Evolutionary conservation across 2,329 filamentous ascomycete genomes (phyloP), one percentile per base, ranked within the genome.

Genomic region (Davidsoniella neocaledoniae): DNA sequence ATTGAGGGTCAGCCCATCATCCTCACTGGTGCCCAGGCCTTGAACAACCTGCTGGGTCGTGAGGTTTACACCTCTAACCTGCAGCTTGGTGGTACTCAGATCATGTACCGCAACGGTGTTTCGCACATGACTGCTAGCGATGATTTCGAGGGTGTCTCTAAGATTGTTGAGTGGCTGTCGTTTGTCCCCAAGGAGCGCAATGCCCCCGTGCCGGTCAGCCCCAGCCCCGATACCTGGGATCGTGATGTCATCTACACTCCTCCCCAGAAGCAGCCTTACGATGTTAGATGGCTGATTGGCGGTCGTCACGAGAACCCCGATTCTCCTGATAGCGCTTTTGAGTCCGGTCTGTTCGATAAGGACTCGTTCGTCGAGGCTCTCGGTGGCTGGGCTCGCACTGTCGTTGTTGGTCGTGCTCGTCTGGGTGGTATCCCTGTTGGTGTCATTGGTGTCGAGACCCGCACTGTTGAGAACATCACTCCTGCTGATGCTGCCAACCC

Each of bases 71-170:
- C 91, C 21, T 96, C 91, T 54, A 98, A 98, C 76, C 70, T 98
- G 62, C 91, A 98, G 73, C 86, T 98, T 56, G 91, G 91, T 79
- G 91, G 91, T 59, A 98, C 91, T n/a, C 91, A 98, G 69, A 98
- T 98, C 76, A 98, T 98, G 91, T 96, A 98, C 79, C 88, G 86
- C 71, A 98, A 98, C 65, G 91, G 91, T 78, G 91, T 98, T 40
- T 96, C 91, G 19, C 91, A 98, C 72, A 90, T 96, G 85, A 95
- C 90, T 57, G 91, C 91, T 60, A 84, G 83, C 58, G 90, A 98
- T 61, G 91, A 98, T 70, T 96, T 98, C 60, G 88, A 90, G 61
- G 91, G 91, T 77, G 85, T 98, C 19, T 87, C 85, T 60, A 93
- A 93, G 75, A 96, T 98, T 62, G 86, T 96, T 46, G 83, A 94